Conservation (phyloP, 768 basidiomycete genomes). For the Thelephora ganbajun region DNA sequence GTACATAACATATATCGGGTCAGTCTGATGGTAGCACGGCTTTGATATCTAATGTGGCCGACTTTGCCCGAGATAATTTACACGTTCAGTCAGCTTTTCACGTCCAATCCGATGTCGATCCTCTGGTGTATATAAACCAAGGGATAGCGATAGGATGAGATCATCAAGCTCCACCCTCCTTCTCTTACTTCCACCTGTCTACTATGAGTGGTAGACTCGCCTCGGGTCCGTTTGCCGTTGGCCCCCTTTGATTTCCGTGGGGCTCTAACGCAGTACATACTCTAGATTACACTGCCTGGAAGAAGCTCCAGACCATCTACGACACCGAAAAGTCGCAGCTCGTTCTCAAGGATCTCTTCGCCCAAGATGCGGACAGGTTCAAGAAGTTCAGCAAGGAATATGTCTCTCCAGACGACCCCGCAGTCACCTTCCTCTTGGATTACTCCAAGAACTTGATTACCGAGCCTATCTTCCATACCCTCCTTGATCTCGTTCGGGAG, state of each 20-base stretch:
- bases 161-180: background rate
- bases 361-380: slow-evolving; percentile 78
- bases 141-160: slow-evolving; percentile 2
- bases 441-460: slow-evolving; percentile 96
- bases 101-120: no score
- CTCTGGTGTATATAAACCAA: background rate
- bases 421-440: slow-evolving; percentile 80
- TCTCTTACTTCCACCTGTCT: background rate
- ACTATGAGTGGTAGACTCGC: slow-evolving; percentile 54
- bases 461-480: slow-evolving; percentile 61
- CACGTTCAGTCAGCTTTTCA: no score
- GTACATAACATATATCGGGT: no score
- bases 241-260: background rate
- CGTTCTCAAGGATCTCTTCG: slow-evolving; percentile 87
- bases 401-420: slow-evolving; percentile 45
- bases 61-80: no score
- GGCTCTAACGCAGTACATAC: background rate
- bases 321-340: slow-evolving; percentile 58
- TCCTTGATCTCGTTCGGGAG: slow-evolving; percentile 74
- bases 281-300: slow-evolving; percentile 80
- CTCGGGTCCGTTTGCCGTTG: slow-evolving; percentile 28
- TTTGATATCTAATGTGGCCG: no score
- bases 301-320: slow-evolving; percentile 78
- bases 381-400: slow-evolving; percentile 72
- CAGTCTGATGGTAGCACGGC: no score